Base-by-base conservation (phyloP, 2,329 filamentous ascomycete species). In the Cladosporium sphaerospermum region DNA sequence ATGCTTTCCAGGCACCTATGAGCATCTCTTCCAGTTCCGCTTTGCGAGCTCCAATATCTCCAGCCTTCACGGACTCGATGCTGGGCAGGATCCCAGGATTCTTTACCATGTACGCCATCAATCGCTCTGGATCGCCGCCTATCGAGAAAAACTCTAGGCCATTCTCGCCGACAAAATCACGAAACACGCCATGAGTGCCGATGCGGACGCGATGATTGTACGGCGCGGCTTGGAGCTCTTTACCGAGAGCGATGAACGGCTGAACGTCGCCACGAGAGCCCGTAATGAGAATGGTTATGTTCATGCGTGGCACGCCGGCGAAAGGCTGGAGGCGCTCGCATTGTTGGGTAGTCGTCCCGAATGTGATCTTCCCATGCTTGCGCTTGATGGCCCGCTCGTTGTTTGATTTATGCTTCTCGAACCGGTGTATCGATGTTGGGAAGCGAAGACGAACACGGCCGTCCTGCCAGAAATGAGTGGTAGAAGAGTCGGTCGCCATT, bases 221-320 rank as follows among this genome's bases (percentile, higher is more conserved):
- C 10, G 81, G 75, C 4, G 23, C 23, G 9, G 23, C 19, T 55
- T 83, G 80, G 28, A 90, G 69, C 0, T 79, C 78, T 58, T 84
- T 80, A 1, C 85, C 86, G 1, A 89, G 68, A 0, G 85, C 84
- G 14, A 89, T 75, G 62, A 89, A 89, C 0, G 86, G 86, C 65
- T 90, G 86, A 1, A 89, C 84, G 63, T 89, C 86, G 48, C 86
- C 86, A 41, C 86, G 76, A 8, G 84, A 88, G 5, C 86, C 86
- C 10, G 89, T 84, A 23, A 89, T 84, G 60, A 89, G 85, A 49
- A 89, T 83, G 39, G 87, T 85, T 33, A 89, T 76, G 67, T 88
- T 88, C 54, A 88, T 45, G 50, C 50, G 50, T 16, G 43, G 50
- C 7, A 41, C 32, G n/a, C 48, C 48, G 6, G 23, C 48, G 31